Evolutionary conservation across 176 grass and related monocot species (phyloP).

Genomic region (Oryza glumipatula): DNA sequence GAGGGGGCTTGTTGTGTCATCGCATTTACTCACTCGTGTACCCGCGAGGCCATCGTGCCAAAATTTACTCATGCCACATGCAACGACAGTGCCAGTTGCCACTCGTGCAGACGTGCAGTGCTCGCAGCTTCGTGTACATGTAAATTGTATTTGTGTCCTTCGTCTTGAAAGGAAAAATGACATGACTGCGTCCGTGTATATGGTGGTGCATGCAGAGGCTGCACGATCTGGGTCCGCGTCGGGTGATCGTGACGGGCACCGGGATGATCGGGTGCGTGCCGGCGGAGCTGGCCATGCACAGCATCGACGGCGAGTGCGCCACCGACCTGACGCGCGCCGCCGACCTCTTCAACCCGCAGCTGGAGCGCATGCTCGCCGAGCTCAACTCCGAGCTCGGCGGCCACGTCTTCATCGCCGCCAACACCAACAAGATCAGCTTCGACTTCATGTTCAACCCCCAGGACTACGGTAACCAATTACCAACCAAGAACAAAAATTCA

Average conservation of each 20-base stretch:
- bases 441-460: slow-evolving; percentile 80
- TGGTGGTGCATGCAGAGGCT: slow-evolving; percentile 66
- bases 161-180: neutral
- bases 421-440: slow-evolving; percentile 70
- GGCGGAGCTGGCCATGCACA: slow-evolving; percentile 78
- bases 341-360: slow-evolving; percentile 88
- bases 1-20: neutral
- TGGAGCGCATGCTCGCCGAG: slow-evolving; percentile 47
- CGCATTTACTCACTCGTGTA: slow-evolving; percentile 25
- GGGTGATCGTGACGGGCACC: slow-evolving; percentile 91
- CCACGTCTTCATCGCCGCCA: slow-evolving; percentile 74
- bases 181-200: neutral
- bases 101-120: neutral
- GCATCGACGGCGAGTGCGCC: slow-evolving; percentile 64
- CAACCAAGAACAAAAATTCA: no score
- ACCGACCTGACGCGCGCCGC: slow-evolving; percentile 67
- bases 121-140: neutral
- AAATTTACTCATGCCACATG: slow-evolving; percentile 49
- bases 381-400: slow-evolving; percentile 60
- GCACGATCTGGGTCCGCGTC: slow-evolving; percentile 68
- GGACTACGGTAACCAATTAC: slow-evolving; percentile 60
- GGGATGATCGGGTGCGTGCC: slow-evolving; percentile 91
- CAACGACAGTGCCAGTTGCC: neutral
- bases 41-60: neutral
- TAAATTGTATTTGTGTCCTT: neutral